phyloP scores from a whole-genome alignment of 495 filamentous ascomycete species.

The Penicillium lividum region DNA sequence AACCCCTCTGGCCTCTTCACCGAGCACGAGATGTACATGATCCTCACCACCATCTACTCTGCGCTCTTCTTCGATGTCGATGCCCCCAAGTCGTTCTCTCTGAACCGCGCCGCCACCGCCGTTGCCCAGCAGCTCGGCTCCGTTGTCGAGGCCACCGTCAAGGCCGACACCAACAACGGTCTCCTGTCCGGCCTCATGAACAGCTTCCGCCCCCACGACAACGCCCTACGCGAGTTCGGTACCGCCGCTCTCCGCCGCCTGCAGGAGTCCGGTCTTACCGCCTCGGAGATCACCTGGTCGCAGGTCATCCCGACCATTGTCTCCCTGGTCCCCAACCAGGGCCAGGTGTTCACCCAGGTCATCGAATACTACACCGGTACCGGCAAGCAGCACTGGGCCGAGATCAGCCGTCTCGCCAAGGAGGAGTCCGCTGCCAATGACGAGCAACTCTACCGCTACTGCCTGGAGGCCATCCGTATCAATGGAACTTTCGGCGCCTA shows the following conservation, averaged over 20 bases:
- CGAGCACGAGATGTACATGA: slow-evolving; percentile 76
- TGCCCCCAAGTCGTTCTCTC: slow-evolving; percentile 50
- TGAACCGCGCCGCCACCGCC: slow-evolving; percentile 62
- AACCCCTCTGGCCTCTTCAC: slow-evolving; percentile 71
- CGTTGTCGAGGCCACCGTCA: slow-evolving; percentile 64
- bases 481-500: slow-evolving; percentile 60
- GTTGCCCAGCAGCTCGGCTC: slow-evolving; percentile 63
- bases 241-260: slow-evolving; percentile 68
- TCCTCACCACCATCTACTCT: slow-evolving; percentile 66
- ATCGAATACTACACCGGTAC: slow-evolving; percentile 75
- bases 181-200: slow-evolving; percentile 57
- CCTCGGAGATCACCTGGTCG: slow-evolving; percentile 71
- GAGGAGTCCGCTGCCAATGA: slow-evolving; percentile 48
- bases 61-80: slow-evolving; percentile 59
- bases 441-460: slow-evolving; percentile 51
- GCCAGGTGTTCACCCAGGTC: slow-evolving; percentile 72
- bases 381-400: slow-evolving; percentile 55
- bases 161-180: slow-evolving; percentile 59
- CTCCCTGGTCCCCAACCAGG: slow-evolving; percentile 68
- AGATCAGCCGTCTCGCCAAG: slow-evolving; percentile 58
- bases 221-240: slow-evolving; percentile 64
- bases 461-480: slow-evolving; percentile 59
- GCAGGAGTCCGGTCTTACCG: slow-evolving; percentile 62
- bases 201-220: slow-evolving; percentile 54
- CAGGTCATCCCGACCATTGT: slow-evolving; percentile 66